Evolutionary conservation across 2,329 filamentous ascomycete species (phyloP), one percentile per base, ranked within the genome.

Genomic region (Cladophialophora psammophila): DNA sequence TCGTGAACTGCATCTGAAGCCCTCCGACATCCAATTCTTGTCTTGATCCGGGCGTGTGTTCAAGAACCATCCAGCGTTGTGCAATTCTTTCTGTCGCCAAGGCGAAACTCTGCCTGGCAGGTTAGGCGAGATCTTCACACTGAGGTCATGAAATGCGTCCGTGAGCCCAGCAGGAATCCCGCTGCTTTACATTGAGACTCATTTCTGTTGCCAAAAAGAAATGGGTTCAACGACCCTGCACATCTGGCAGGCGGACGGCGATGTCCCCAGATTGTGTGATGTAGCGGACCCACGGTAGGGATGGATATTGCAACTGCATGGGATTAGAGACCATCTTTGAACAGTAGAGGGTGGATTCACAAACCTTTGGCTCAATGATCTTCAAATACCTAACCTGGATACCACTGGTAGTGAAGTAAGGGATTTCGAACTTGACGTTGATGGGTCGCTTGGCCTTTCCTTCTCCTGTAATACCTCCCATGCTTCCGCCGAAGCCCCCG

Each of bases 371-470:
- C 81, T 99, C 95, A 71, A 96, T 98, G 76, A 99, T 99, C 87
- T 99, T 99, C 79, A 99, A 82, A 80, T 99, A 99, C 76, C 95
- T 88, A 75, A 99, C 95, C 80, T 99, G 96, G 74, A 99, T 99
- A 71, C 95, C 95, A 81, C 92, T 96, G 2, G 96, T 99, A n/a
- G 95, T 99, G 79, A 99, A 99, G 82, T 99, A 99, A n/a, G 95
- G 95, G 77, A 99, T 99, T 84, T 99, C 95, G 78, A 99, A 99
- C 83, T 99, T 99, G 83, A 99, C 95, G 79, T 94, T 94, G 76
- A 99, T 99, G 0, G 95, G 95, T 73, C 95, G 85, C 86, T 98
- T 99, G 20, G 92, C 92, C 83, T 98, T 98, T 66, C 88, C 90
- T 20, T 80, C 81, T 4, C 88, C 86, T n/a, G 87, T 89, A 34